A percentile compares a stretch with the other conserved stretches of the same genome.
Conservation (phyloP, 108 stramenopile species). For the Chaetoceros muelleri region DNA sequence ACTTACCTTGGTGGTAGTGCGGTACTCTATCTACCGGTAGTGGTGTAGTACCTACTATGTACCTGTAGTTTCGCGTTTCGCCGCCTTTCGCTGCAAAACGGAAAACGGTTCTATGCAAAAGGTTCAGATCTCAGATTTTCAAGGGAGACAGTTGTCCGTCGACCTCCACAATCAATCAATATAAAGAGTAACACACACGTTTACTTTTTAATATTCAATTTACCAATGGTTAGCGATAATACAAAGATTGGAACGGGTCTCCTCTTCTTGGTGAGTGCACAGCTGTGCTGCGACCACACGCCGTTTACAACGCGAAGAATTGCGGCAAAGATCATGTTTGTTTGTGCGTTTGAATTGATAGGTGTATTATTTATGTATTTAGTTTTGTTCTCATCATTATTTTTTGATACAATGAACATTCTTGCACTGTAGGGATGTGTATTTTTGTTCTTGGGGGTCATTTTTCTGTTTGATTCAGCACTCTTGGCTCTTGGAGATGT, state of each 20-base stretch:
- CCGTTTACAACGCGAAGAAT: background rate
- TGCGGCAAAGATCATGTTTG: background rate
- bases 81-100: no score
- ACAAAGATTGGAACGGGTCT: conserved; percentile 85
- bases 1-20: no score
- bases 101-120: no score
- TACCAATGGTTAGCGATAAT: conserved; percentile 75
- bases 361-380: background rate
- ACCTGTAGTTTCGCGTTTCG: no score
- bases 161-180: no score
- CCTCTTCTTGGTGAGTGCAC: conserved; percentile 36
- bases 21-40: no score
- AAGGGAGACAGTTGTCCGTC: no score
- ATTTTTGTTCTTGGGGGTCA: conserved; percentile 73
- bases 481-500: conserved; percentile 82
- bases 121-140: no score
- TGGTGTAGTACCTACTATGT: no score
- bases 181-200: no score
- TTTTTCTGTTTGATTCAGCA: conserved; percentile 85
- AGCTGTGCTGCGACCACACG: background rate
- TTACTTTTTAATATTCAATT: conserved; percentile 5
- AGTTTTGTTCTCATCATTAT: background rate
- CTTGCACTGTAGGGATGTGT: conserved; percentile 37
- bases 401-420: conserved; percentile 2
- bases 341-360: background rate